These are phyloP conservation scores for Beauveria sp. DNA, from an alignment of 2,329 filamentous ascomycete species.

Conservation along the genomic window DNA sequence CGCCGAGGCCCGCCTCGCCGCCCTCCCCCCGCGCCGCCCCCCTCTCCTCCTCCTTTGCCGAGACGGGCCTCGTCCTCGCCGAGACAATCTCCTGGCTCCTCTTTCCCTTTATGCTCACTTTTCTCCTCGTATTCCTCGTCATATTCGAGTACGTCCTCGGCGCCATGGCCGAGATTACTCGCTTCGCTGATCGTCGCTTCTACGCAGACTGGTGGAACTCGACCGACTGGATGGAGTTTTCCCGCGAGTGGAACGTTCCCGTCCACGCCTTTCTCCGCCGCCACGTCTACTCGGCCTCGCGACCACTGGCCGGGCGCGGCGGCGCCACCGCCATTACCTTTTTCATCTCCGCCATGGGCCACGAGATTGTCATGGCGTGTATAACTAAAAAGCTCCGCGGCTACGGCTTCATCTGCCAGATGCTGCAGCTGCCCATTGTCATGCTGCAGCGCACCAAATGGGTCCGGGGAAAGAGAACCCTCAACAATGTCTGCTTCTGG, in stretches of 20 bases:
- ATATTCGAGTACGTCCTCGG: conserved; percentile 97
- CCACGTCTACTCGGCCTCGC: conserved; percentile 83
- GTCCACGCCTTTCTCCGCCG: conserved; percentile 92
- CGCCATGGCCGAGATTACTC: conserved; percentile 88
- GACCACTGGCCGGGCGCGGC: conserved; percentile 65
- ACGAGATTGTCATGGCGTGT: conserved; percentile 95
- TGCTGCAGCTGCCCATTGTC: conserved; percentile 95
- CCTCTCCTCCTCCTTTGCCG: conserved; percentile 39
- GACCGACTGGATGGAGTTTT: conserved; percentile 92
- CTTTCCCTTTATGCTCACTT: conserved; percentile 95
- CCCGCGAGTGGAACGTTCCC: conserved; percentile 93
- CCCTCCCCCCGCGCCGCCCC: conserved; percentile 20
- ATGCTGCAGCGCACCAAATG: conserved; percentile 75
- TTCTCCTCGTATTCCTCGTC: conserved; percentile 91
- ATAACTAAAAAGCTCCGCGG: conserved; percentile 95
- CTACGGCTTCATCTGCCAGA: conserved; percentile 91
- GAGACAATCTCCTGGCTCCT: conserved; percentile 88
- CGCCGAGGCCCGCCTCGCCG: conserved; percentile 48
- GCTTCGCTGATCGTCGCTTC: conserved; percentile 90
- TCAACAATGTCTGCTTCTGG: conserved; percentile 92
- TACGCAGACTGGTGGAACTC: conserved; percentile 74
- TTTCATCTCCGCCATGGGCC: conserved; percentile 77
- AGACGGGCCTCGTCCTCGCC: conserved; percentile 70
- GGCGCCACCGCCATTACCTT: conserved; percentile 87
- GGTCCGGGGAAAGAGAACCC: conserved; percentile 64